Percentiles rank a stretch among this genome's conserved stretches.
These are phyloP conservation scores for Macrolepiota dolichaula DNA, from an alignment of 768 basidiomycete species.

Conservation along the genomic window DNA sequence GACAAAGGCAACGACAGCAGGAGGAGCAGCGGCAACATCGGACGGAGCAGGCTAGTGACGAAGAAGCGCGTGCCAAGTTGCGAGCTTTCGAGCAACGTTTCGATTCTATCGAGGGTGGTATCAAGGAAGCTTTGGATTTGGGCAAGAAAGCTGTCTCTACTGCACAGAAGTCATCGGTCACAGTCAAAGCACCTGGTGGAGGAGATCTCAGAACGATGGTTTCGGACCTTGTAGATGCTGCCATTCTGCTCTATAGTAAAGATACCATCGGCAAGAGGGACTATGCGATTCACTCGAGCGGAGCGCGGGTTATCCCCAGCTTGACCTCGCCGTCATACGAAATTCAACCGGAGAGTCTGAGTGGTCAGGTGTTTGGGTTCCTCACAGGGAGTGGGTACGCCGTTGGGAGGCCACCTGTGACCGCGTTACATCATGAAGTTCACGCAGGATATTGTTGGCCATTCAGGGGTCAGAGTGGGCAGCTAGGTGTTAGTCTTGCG, in stretches of 20 bases:
- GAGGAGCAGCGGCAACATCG: slow-evolving; percentile 19
- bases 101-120: slow-evolving; percentile 54
- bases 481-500: slow-evolving; percentile 78
- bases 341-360: slow-evolving; percentile 49
- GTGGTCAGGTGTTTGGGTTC: slow-evolving; percentile 46
- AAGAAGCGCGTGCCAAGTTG: slow-evolving; percentile 54
- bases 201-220: slow-evolving; percentile 70
- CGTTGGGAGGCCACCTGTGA: slow-evolving; percentile 79
- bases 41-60: slow-evolving; percentile 35
- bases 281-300: slow-evolving; percentile 81
- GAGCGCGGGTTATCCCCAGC: slow-evolving; percentile 75
- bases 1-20: slow-evolving; percentile 18
- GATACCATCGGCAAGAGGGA: slow-evolving; percentile 82
- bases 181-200: slow-evolving; percentile 73
- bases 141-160: slow-evolving; percentile 58
- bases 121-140: slow-evolving; percentile 71
- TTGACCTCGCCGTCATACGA: slow-evolving; percentile 82
- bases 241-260: slow-evolving; percentile 66
- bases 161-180: slow-evolving; percentile 36
- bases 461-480: slow-evolving; percentile 73
- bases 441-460: slow-evolving; percentile 93
- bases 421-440: slow-evolving; percentile 82
- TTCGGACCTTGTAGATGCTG: slow-evolving; percentile 70
- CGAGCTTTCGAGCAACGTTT: slow-evolving; percentile 61
- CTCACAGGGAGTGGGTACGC: slow-evolving; percentile 61